These are phyloP conservation scores for Pneumocystis wakefieldiae DNA, from an alignment of 1,139 yeast species.

Conservation along the genomic window DNA sequence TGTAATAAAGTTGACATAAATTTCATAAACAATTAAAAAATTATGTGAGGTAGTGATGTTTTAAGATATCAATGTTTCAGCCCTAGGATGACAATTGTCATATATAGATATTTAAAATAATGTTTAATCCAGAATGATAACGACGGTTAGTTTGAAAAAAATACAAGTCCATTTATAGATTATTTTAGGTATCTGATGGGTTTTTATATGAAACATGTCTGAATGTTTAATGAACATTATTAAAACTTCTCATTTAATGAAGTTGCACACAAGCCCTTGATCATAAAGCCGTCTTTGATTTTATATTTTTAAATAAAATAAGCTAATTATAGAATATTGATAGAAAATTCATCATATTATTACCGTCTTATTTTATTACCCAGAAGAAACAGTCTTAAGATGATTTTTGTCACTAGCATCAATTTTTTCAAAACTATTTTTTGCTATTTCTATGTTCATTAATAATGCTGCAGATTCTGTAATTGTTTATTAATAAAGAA, in stretches of 20 bases:
- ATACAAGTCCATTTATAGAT: neutral
- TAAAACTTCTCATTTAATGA: no score
- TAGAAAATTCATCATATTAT: neutral
- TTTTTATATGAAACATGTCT: neutral
- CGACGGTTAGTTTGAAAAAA: neutral
- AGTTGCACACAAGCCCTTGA: neutral
- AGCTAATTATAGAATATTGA: neutral
- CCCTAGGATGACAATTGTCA: neutral
- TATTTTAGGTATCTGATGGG: neutral
- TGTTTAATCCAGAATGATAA: neutral
- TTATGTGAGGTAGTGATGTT: no score
- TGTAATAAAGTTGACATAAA: no score
- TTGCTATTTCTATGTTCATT: slow-evolving; percentile 53
- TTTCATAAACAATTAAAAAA: no score
- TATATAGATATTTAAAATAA: neutral
- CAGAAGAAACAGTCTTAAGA: neutral
- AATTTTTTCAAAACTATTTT: slow-evolving; percentile 50
- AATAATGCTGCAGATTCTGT: slow-evolving; percentile 36
- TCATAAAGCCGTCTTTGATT: no score
- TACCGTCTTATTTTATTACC: neutral
- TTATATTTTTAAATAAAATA: neutral
- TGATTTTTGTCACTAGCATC: slow-evolving; percentile 17
- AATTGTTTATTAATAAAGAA: neutral
- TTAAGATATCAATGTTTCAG: no score
- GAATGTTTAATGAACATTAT: no score